Evolutionary conservation across 1,284 basidiomycete genomes (phyloP), one percentile per base, ranked within the genome.

Genomic region (Ustilago cynodontis): DNA sequence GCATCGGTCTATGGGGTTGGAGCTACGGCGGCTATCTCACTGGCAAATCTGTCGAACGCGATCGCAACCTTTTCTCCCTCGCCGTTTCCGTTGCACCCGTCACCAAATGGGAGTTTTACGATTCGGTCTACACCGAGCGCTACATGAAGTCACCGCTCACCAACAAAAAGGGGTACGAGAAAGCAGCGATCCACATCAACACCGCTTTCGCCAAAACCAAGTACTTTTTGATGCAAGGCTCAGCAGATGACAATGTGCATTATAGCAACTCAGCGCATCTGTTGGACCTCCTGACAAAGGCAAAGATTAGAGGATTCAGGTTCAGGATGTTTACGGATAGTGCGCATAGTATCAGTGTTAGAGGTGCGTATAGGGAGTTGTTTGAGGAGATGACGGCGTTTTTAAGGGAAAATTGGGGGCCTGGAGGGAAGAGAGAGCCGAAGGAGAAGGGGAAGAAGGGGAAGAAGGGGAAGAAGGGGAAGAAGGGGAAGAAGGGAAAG

Each of bases 261-360:
- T 95, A 91, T 81, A 90, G 92, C 41, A 96, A 98, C 87, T 92
- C 92, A 64, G 95, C 94, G 4, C 93, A 93, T 80, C 84, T 98
- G 79, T 87, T 98, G 52, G 96, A 98, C 86, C 93, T 95, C 90
- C 90, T 99, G 76, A 98, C 94, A 0, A 88, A 89, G 79, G 90
- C 89, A 20, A 88, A 91, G 61, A 90, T 98, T 37, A 88, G 93
- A 71, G 90, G 90, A 43, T 98, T 92, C 87, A 89, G 92, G 80
- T 97, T 98, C 87, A 90, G 95, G 83, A 94, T 97, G 93, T 99
- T 98, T 87, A 94, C 94, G 28, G 96, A 99, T 86, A 94, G 93
- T n/a, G 67, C 64, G n/a, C 94, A 97, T 82, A 85, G 88, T 22
- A 95, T 97, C 69, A 85, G 73, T 22, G 90, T 87, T 65, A 88